A percentile compares a stretch with the other conserved stretches of the same genome.
These are phyloP conservation scores for Berkeleyomyces basicola DNA, from an alignment of 2,329 filamentous ascomycete genomes.

Conservation along the genomic window DNA sequence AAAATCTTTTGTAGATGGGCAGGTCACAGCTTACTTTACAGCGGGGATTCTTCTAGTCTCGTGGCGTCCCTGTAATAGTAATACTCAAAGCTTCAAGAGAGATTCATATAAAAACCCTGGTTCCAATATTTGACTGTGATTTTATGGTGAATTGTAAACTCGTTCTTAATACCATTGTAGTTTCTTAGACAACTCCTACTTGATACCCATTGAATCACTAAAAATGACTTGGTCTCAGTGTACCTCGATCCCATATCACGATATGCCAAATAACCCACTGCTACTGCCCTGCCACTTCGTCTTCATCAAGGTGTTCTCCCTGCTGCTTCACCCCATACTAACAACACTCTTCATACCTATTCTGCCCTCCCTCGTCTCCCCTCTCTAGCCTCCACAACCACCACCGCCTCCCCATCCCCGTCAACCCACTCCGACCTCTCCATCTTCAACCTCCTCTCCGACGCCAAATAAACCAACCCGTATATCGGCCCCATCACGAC, in stretches of 20 bases:
- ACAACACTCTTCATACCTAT: not conserved
- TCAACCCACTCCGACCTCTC: conserved; percentile 51
- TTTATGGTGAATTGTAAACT: not conserved
- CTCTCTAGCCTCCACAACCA: conserved; percentile 22
- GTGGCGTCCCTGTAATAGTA: conserved; percentile 13
- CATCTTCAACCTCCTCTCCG: conserved; percentile 41
- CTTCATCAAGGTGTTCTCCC: not conserved
- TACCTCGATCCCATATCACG: too few relatives aligned
- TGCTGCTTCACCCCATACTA: not conserved
- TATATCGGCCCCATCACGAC: conserved; percentile 57
- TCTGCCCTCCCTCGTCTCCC: not conserved
- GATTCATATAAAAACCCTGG: not conserved
- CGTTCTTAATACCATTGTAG: too few relatives aligned
- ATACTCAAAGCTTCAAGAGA: conserved; percentile 12
- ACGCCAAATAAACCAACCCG: conserved; percentile 57
- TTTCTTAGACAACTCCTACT: too few relatives aligned
- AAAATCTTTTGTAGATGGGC: conserved; percentile 9
- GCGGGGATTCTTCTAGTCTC: conserved; percentile 1
- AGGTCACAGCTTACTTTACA: conserved; percentile 7
- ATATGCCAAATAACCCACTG: too few relatives aligned
- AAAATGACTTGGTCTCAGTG: too few relatives aligned
- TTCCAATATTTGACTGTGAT: not conserved
- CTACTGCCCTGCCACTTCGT: too few relatives aligned
- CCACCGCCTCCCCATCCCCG: conserved; percentile 36
- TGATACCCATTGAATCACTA: too few relatives aligned